Percentiles rank a stretch among this genome's conserved stretches.
Evolutionary conservation across 352 stramenopile genomes (phyloP).

Genomic region (Aphanomyces stellatus): DNA sequence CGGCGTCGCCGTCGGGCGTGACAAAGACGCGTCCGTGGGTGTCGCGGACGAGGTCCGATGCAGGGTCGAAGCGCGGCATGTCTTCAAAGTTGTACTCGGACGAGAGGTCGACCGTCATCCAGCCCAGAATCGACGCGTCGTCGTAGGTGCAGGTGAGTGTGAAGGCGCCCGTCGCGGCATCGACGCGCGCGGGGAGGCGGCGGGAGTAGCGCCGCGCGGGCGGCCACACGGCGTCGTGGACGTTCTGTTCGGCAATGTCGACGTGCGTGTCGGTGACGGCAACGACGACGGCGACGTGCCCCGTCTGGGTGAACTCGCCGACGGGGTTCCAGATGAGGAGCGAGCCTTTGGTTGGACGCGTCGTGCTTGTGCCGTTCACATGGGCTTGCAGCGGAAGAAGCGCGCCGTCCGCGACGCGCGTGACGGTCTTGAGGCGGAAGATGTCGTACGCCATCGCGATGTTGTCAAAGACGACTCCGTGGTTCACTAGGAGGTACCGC

Average conservation of each 20-base stretch:
- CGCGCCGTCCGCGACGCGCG: not conserved
- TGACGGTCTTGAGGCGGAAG: conserved; percentile 10
- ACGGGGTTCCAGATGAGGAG: conserved; percentile 12
- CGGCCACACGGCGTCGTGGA: conserved; percentile 9
- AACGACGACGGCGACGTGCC: conserved; percentile 6
- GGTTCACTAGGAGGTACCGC: conserved; percentile 11
- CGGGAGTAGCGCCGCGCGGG: not conserved
- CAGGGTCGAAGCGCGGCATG: not conserved
- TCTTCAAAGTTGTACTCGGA: conserved; percentile 18
- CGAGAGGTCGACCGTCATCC: conserved; percentile 11
- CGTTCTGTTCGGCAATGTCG: conserved; percentile 17
- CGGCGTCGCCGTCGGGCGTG: not conserved
- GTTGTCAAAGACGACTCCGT: conserved; percentile 18
- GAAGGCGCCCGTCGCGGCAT: not conserved
- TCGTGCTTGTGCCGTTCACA: not conserved
- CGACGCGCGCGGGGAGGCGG: not conserved
- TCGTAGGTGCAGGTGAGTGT: conserved; percentile 2
- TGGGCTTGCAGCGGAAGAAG: not conserved
- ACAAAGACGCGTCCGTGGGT: not conserved
- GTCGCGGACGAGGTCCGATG: not conserved
- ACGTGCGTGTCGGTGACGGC: not conserved
- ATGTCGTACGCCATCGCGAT: conserved; percentile 19
- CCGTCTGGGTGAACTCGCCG: conserved; percentile 5
- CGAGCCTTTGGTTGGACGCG: not conserved
- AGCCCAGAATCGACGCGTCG: conserved; percentile 3